Base-by-base conservation (phyloP, 768 basidiomycete genomes). In the Lactarius deliciosus region DNA sequence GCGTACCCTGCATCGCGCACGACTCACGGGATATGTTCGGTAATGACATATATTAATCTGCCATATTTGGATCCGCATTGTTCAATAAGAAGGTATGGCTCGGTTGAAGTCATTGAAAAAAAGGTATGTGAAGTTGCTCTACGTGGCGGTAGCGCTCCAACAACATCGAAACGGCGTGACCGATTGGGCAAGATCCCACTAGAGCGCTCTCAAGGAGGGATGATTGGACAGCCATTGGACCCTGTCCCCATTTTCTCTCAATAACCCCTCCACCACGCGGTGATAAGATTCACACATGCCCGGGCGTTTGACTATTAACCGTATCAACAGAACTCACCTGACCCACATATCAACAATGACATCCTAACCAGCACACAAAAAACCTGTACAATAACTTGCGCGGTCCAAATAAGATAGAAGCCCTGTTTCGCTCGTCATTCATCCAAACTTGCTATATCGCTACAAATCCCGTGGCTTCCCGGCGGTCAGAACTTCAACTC, bases 401-500 rank as follows among this genome's bases (percentile, higher is more conserved):
- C n/a, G 58, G 18, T 53, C 66, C 34, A 68, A 67, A 43, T 60
- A 68, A 64, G 53, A 54, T 64, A 64, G 63, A 68, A 40, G 63
- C 53, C 15, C 47, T 40, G 66, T 55, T 34, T 40, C 25, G 66
- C 45, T 41, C 36, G 28, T 63, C 36, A 36, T 60, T 54, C 57
- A 28, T 60, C 63, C 62, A 57, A 67, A 67, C 66, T 60, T 62
- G 66, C 57, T 68, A 68, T 58, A 69, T 68, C 64, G 61, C 58
- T 75, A 74, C 65, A 75, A 63, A 66, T 77, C 75, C 61, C 75
- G 70, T 22, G 72, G 75, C 68, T 75, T 74, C 34, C 82, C 83
- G 38, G 85, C 88, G 5, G 95, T 96, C 34, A 98, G 81, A 68
- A 95, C 81, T 75, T 98, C 95, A 38, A 90, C 89, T 3, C 95